Evolutionary conservation across 805 yeast species (phyloP).

Genomic region (Wickerhamomyces chaumierensis): DNA sequence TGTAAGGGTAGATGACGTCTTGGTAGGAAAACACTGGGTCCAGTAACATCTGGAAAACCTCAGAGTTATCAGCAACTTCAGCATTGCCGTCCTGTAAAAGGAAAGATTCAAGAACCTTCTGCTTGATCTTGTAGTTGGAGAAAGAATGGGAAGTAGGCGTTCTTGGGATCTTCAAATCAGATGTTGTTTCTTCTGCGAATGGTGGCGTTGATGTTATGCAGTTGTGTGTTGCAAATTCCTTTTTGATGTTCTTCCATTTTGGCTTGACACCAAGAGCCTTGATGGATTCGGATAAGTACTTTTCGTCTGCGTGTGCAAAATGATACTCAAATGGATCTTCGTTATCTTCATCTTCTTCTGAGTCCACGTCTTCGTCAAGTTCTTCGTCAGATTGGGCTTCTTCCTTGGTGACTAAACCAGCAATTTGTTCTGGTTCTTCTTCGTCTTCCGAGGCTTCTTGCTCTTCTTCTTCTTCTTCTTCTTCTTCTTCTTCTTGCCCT

Average conservation of each 20-base stretch:
- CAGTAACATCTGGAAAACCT: constrained; percentile 40
- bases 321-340: constrained; percentile 73
- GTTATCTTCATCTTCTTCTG: constrained; percentile 26
- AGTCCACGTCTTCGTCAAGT: constrained; percentile 20
- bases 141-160: constrained; percentile 14
- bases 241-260: constrained; percentile 17
- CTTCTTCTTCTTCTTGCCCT: constrained; percentile 5
- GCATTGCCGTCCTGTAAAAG: constrained; percentile 6
- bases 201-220: constrained; percentile 18
- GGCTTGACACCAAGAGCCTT: constrained; percentile 16
- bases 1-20: constrained; percentile 55
- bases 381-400: constrained; percentile 14
- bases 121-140: constrained; percentile 33
- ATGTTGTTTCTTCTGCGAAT: constrained; percentile 3
- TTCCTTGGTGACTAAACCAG: constrained; percentile 13
- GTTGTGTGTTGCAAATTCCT: constrained; percentile 10
- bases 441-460: constrained; percentile 13
- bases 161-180: constrained; percentile 9
- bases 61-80: constrained; percentile 20
- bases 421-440: constrained; percentile 17
- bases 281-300: constrained; percentile 26
- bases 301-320: constrained; percentile 39
- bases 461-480: constrained; percentile 7
- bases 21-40: constrained; percentile 63
- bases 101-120: constrained; percentile 25